Conservation (phyloP, 139 green algal species). For the Closterium sp. region DNA sequence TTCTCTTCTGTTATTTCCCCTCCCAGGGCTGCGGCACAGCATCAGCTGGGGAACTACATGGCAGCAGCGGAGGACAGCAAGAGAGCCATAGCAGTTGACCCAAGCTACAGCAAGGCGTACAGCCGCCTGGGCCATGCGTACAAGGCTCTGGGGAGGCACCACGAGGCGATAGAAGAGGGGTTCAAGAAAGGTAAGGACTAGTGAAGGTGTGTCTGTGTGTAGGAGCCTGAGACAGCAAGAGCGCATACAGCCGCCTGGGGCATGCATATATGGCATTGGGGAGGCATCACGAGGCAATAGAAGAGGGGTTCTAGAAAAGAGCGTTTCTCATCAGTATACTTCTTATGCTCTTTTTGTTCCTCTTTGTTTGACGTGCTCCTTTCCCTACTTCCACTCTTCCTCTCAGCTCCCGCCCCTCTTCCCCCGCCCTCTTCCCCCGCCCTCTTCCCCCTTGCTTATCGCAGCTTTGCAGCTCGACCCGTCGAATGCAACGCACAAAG, state of each 20-base stretch:
- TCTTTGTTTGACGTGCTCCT: background rate
- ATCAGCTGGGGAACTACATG: conserved; percentile 4
- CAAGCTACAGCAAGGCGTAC: too few relatives aligned
- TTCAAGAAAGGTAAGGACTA: too few relatives aligned
- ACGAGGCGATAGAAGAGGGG: too few relatives aligned
- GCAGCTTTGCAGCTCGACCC: too few relatives aligned
- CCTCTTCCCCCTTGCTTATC: too few relatives aligned
- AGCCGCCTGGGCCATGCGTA: background rate
- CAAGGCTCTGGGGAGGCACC: background rate
- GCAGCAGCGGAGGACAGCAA: too few relatives aligned
- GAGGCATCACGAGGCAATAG: background rate
- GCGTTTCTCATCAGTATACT: background rate
- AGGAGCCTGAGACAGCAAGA: too few relatives aligned
- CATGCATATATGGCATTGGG: conserved; percentile 3
- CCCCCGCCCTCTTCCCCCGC: too few relatives aligned
- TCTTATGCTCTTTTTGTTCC: background rate
- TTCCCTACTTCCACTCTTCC: too few relatives aligned
- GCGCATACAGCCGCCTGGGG: conserved; percentile 20
- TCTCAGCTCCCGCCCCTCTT: too few relatives aligned
- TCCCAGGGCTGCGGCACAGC: conserved; percentile 24
- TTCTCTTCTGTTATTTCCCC: too few relatives aligned
- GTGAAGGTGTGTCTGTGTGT: background rate
- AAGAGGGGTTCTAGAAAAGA: background rate
- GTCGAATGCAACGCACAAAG: too few relatives aligned
- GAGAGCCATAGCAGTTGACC: background rate